These are phyloP conservation scores for Silene coronaria DNA, from an alignment of 179 eudicot species.

Conservation along the genomic window DNA sequence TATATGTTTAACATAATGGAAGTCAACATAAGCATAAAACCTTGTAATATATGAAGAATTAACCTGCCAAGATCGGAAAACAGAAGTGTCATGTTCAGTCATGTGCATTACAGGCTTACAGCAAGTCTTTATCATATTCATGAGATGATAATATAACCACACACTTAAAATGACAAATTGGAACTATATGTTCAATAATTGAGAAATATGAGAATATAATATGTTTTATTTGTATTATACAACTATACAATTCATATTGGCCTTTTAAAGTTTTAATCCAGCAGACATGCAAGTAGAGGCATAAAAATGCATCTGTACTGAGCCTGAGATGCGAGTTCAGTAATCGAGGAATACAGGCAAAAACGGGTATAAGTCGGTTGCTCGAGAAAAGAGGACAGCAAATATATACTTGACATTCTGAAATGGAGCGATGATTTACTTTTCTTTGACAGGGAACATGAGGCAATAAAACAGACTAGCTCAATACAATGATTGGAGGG, in stretches of 20 bases:
- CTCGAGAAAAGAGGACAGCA: too few relatives aligned
- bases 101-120: slow-evolving; percentile 3
- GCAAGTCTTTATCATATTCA: not conserved
- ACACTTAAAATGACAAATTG: not conserved
- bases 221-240: not conserved
- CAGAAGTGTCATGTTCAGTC: not conserved
- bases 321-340: too few relatives aligned
- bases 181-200: not conserved
- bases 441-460: too few relatives aligned
- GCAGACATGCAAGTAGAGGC: too few relatives aligned
- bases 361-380: too few relatives aligned
- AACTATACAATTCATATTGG: not conserved
- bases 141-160: not conserved
- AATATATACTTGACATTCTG: too few relatives aligned
- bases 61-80: not conserved
- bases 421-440: too few relatives aligned
- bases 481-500: too few relatives aligned
- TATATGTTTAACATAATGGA: not conserved
- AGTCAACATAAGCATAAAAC: not conserved
- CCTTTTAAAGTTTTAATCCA: too few relatives aligned
- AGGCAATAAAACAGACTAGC: too few relatives aligned
- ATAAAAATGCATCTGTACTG: too few relatives aligned
- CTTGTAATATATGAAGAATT: not conserved
- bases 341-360: too few relatives aligned
- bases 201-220: not conserved